Base-by-base conservation (phyloP, 768 basidiomycete species). In the Macrolepiota dolichaula region DNA sequence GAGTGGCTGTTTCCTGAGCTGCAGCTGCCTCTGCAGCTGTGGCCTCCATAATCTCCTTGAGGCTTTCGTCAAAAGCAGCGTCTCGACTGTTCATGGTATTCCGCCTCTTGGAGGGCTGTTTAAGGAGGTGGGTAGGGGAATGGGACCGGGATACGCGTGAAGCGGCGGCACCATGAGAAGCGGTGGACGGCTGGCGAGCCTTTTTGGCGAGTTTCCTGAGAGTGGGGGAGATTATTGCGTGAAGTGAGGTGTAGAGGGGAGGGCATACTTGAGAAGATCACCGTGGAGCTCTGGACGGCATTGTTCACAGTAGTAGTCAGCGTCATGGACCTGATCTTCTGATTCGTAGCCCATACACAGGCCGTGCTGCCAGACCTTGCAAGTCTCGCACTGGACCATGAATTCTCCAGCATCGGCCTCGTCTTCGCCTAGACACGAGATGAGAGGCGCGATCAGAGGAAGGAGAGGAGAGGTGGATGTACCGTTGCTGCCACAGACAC, bases 41-140 rank as follows among this genome's bases (percentile, higher is more conserved):
- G 40, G 84, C 85, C 66, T 89, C 86, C 54, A 92, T 86, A 56
- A 90, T 76, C 68, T 89, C 88, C 71, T 89, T 88, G 59, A 91
- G 71, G 69, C 88, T 93, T 69, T 95, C 91, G 70, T 96, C 96
- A 70, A 94, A 96, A 12, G 88, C 89, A 15, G 96, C 93, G 72
- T 97, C 96, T 60, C 96, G 81, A 68, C 93, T 96, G 72, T 98
- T 98, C 94, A 99, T 96, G 54, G 97, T 99, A 67, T 93, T 94
- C 62, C 97, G 82, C 55, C 93, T 86, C 76, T 95, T 96, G 42
- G 90, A 82, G n/a, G 84, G 81, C 67, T 86, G 85, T 63, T 85
- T 86, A 37, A 81, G 68, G 22, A 74, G 66, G 71, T 80, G 76
- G 9, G 78, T 77, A 2, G 89, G 92, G 25, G 88, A 92, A 72